Evolutionary conservation across 306 rosid species (phyloP).

Genomic region (Cicer yamashitae): DNA sequence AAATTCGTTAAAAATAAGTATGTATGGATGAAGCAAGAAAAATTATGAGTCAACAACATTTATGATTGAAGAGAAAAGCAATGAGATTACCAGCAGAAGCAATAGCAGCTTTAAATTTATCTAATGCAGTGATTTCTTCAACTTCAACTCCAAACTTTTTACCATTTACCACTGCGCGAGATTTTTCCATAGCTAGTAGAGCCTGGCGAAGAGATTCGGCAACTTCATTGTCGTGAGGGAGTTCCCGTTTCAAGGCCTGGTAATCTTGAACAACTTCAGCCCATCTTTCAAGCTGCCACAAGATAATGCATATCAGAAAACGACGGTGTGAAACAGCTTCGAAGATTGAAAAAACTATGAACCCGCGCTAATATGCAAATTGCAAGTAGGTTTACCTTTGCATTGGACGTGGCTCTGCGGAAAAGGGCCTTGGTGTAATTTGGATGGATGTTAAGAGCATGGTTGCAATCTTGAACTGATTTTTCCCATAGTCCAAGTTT

Average conservation of each 20-base stretch:
- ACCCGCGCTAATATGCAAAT: neutral
- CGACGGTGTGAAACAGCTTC: constrained; percentile 2
- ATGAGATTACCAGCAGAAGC: constrained; percentile 68
- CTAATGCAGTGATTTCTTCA: constrained; percentile 70
- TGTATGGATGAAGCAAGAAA: constrained; percentile 31
- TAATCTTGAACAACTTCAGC: constrained; percentile 82
- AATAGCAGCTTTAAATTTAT: constrained; percentile 68
- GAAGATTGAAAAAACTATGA: constrained; percentile 17
- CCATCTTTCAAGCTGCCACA: constrained; percentile 87
- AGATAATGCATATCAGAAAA: constrained; percentile 30
- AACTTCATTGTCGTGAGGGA: constrained; percentile 81
- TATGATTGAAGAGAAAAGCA: neutral
- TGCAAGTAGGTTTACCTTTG: constrained; percentile 57
- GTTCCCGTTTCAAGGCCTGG: constrained; percentile 69
- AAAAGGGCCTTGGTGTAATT: constrained; percentile 85
- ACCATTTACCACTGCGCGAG: constrained; percentile 51
- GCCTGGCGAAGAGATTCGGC: constrained; percentile 74
- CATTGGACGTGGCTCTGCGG: constrained; percentile 81
- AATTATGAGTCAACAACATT: constrained; percentile 32
- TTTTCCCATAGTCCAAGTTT: constrained; percentile 91
- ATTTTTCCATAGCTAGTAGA: constrained; percentile 63
- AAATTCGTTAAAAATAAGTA: constrained; percentile 37
- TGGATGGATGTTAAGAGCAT: constrained; percentile 81
- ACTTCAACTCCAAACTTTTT: constrained; percentile 75
- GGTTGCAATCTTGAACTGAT: constrained; percentile 84